Conservation (phyloP, 305 asterid species). For the Ajuga reptans region DNA sequence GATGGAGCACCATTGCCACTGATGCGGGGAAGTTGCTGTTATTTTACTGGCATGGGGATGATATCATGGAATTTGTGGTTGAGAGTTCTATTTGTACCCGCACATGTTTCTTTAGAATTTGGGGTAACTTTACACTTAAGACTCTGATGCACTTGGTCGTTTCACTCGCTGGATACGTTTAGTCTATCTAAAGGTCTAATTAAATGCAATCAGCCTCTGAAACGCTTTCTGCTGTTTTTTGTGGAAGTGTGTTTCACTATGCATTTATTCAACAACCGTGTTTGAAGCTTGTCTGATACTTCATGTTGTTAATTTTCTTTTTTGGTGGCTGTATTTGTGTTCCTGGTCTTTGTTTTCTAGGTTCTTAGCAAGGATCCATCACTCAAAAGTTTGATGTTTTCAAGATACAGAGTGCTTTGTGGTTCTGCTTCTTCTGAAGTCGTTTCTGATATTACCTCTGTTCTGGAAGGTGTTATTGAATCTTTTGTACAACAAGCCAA, state of each 20-base stretch:
- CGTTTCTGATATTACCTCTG: slow-evolving; percentile 53
- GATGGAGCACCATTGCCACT: background rate
- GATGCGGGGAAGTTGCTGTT: slow-evolving; percentile 7
- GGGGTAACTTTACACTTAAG: background rate
- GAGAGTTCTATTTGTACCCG: background rate
- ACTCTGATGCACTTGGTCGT: slow-evolving; percentile 14
- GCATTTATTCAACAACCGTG: slow-evolving; percentile 9
- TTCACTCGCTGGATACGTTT: background rate
- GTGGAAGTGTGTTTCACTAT: background rate
- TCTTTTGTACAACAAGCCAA: slow-evolving; percentile 50
- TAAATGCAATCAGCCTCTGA: slow-evolving; percentile 8
- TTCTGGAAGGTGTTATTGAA: slow-evolving; percentile 55
- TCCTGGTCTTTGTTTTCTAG: slow-evolving; percentile 41
- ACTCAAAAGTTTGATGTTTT: slow-evolving; percentile 50
- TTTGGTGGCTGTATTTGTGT: slow-evolving; percentile 8
- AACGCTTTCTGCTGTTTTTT: slow-evolving; percentile 7
- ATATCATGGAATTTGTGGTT: background rate
- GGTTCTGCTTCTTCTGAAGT: slow-evolving; percentile 59
- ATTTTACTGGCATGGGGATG: background rate
- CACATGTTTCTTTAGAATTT: background rate
- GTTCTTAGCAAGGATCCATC: slow-evolving; percentile 54
- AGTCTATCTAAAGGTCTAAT: background rate
- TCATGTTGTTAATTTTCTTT: slow-evolving; percentile 4
- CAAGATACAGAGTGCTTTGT: slow-evolving; percentile 55
- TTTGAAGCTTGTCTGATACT: background rate